Conservation (phyloP, 2,329 filamentous ascomycete genomes). For the Aspergillus sergii region DNA sequence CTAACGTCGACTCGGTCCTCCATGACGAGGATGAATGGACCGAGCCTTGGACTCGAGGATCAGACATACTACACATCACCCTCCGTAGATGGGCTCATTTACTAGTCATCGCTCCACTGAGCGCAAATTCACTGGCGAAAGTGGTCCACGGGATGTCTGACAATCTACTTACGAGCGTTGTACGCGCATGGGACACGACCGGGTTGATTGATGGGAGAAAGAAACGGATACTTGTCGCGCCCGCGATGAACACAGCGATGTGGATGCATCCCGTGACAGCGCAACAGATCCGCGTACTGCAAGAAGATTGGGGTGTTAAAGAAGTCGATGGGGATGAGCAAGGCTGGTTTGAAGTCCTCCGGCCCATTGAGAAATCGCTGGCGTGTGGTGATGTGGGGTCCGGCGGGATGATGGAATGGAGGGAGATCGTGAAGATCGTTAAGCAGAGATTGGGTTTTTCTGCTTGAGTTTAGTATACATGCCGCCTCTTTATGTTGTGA, state of each 20-base stretch:
- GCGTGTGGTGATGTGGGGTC: constrained; percentile 83
- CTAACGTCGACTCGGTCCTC: constrained; percentile 80
- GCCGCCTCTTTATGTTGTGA: neutral
- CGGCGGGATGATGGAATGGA: constrained; percentile 84
- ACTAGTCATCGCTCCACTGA: constrained; percentile 77
- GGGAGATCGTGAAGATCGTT: constrained; percentile 68
- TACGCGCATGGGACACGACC: constrained; percentile 86
- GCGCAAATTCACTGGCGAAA: constrained; percentile 85
- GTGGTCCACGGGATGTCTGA: constrained; percentile 77
- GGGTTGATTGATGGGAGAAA: constrained; percentile 55
- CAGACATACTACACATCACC: constrained; percentile 88
- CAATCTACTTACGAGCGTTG: constrained; percentile 70
- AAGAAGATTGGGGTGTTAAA: constrained; percentile 71
- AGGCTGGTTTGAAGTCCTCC: constrained; percentile 71
- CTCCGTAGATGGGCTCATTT: constrained; percentile 80
- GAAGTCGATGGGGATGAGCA: constrained; percentile 22
- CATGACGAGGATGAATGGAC: constrained; percentile 84
- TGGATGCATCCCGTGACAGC: constrained; percentile 81
- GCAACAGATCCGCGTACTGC: constrained; percentile 69
- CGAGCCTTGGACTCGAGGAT: constrained; percentile 73
- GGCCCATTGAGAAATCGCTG: constrained; percentile 73
- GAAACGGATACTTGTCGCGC: constrained; percentile 73
- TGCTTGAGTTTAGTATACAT: neutral
- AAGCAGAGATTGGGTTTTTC: constrained; percentile 43
- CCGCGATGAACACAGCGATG: constrained; percentile 90